Percentiles rank a stretch among this genome's conserved stretches.
These are phyloP conservation scores for Candida coquimbonensis DNA, from an alignment of 805 yeast species.

Conservation along the genomic window DNA sequence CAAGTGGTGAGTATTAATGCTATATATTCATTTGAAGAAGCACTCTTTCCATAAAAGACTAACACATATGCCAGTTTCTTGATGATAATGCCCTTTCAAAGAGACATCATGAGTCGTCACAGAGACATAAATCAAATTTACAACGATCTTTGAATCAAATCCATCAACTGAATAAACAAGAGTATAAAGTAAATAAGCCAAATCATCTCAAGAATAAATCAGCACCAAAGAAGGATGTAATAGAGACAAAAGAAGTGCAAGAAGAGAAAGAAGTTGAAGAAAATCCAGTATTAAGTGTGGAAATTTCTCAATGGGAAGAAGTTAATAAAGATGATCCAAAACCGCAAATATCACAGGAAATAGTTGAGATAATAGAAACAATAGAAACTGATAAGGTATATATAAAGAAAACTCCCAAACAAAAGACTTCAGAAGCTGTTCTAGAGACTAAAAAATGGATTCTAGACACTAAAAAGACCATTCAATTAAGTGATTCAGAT, in stretches of 20 bases:
- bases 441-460: conserved; percentile 25
- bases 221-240: no score
- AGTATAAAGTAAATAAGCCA: not conserved
- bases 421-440: conserved; percentile 6
- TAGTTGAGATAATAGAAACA: not conserved
- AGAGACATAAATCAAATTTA: conserved; percentile 1
- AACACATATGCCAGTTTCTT: not conserved
- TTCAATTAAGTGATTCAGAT: conserved; percentile 14
- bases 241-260: no score
- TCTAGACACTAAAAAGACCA: conserved; percentile 12
- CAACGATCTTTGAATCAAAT: not conserved
- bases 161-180: conserved; percentile 4
- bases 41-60: no score
- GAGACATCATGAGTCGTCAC: conserved; percentile 4
- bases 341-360: not conserved
- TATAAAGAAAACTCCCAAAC: conserved; percentile 1
- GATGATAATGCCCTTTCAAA: conserved; percentile 5
- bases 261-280: no score
- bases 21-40: no score
- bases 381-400: not conserved
- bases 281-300: not conserved
- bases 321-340: not conserved
- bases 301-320: conserved; percentile 6
- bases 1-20: conserved; percentile 1
- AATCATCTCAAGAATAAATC: no score